These are phyloP conservation scores for thale cress (Arabidopsis thaliana) DNA, from an alignment of 345 rosid genomes.

Conservation along the genomic window DNA sequence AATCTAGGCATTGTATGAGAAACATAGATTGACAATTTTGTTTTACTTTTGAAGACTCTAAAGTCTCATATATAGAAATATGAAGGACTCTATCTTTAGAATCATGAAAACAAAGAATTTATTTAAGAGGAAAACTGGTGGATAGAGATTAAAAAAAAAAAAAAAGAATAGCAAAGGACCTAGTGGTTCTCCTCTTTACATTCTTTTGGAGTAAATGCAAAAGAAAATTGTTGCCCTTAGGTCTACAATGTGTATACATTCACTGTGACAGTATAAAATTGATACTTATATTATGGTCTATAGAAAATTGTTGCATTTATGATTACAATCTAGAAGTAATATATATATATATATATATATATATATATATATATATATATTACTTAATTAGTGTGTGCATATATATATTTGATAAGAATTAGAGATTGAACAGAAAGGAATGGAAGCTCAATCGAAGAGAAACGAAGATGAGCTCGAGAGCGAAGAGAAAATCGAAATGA, in stretches of 20 bases:
- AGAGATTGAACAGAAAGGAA: too few species aligned
- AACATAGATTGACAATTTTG: neutral
- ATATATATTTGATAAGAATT: too few species aligned
- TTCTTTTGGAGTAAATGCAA: neutral
- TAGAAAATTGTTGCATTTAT: too few species aligned
- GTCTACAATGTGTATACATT: neutral
- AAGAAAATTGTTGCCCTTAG: neutral
- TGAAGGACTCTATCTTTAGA: constrained; percentile 21
- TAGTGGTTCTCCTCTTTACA: constrained; percentile 13
- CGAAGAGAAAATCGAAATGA: too few species aligned
- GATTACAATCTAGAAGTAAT: too few species aligned
- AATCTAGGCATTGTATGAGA: constrained; percentile 20
- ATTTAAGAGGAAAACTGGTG: constrained; percentile 11
- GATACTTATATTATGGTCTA: too few species aligned
- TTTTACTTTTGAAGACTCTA: neutral
- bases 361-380: too few species aligned
- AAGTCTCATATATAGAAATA: constrained; percentile 6
- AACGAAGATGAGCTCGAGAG: too few species aligned
- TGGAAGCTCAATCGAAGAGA: too few species aligned
- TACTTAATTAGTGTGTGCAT: too few species aligned
- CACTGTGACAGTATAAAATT: neutral
- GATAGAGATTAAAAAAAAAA: neutral
- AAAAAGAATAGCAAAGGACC: constrained; percentile 12
- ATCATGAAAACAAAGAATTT: constrained; percentile 3
- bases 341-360: too few species aligned